Evolutionary conservation across 768 basidiomycete genomes (phyloP).

Genomic region (Kwoniella sp.): DNA sequence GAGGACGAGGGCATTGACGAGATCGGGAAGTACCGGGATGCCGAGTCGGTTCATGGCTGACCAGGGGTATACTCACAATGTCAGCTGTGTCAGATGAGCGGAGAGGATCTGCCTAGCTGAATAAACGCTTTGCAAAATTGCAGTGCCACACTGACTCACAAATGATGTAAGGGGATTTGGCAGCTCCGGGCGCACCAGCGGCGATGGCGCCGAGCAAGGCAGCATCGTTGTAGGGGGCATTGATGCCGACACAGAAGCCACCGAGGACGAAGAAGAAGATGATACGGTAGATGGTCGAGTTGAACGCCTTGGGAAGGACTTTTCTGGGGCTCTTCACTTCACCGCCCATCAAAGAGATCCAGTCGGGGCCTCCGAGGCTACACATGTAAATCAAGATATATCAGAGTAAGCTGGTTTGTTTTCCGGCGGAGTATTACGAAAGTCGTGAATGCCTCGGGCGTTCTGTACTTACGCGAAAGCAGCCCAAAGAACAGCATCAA

Average conservation of each 20-base stretch:
- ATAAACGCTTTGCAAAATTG: neutral
- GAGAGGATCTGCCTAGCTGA: neutral
- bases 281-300: conserved; percentile 25
- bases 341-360: conserved; percentile 21
- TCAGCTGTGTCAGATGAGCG: neutral
- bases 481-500: conserved; percentile 24
- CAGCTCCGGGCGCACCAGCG: conserved; percentile 34
- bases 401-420: no score
- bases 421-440: neutral
- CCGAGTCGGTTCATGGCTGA: conserved; percentile 28
- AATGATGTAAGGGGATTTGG: conserved; percentile 30
- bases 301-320: conserved; percentile 28
- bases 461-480: conserved; percentile 20
- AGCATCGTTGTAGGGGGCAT: conserved; percentile 13
- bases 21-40: conserved; percentile 24
- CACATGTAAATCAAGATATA: neutral
- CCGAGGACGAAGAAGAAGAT: conserved; percentile 19
- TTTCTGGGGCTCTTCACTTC: conserved; percentile 25
- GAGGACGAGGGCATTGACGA: conserved; percentile 28
- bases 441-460: no score
- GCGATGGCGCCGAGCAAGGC: conserved; percentile 23
- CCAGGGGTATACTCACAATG: neutral
- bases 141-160: conserved; percentile 10
- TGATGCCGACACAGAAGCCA: conserved; percentile 20
- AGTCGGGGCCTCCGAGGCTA: conserved; percentile 27